phyloP scores from a whole-genome alignment of 2,329 filamentous ascomycete genomes.

The Aplosporella prunicola region DNA sequence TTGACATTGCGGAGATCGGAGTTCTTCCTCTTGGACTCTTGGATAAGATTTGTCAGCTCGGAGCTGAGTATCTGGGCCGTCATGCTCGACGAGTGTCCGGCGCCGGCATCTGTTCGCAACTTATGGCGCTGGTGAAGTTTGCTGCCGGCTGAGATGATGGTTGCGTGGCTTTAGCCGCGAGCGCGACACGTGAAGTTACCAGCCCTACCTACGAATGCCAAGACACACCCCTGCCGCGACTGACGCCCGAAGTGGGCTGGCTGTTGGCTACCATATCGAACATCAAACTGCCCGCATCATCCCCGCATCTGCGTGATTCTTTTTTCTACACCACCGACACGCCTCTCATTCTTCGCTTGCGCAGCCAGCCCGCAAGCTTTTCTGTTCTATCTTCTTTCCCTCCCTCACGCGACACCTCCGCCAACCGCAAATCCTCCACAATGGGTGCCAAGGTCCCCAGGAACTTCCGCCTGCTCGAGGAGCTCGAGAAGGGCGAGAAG shows the following conservation, averaged over 20 bases:
- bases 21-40: constrained; percentile 93
- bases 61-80: constrained; percentile 81
- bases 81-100: constrained; percentile 49
- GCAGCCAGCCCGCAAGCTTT: background rate
- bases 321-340: no score
- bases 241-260: constrained; percentile 4
- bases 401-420: background rate
- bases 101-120: constrained; percentile 6
- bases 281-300: constrained; percentile 1
- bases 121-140: constrained; percentile 1
- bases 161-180: constrained; percentile 11
- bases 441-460: constrained; percentile 75
- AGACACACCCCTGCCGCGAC: constrained; percentile 1
- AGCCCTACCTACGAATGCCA: constrained; percentile 3
- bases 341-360: no score
- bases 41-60: constrained; percentile 82
- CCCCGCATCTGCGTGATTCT: no score
- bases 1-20: constrained; percentile 70
- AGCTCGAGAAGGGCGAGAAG: constrained; percentile 98
- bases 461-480: constrained; percentile 93
- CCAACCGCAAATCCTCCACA: background rate
- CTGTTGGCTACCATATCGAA: background rate
- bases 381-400: background rate
- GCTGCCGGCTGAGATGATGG: constrained; percentile 1
- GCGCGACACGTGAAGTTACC: constrained; percentile 9